Conservation (phyloP, 1,284 basidiomycete genomes). For the Moesziomyces sp. region DNA sequence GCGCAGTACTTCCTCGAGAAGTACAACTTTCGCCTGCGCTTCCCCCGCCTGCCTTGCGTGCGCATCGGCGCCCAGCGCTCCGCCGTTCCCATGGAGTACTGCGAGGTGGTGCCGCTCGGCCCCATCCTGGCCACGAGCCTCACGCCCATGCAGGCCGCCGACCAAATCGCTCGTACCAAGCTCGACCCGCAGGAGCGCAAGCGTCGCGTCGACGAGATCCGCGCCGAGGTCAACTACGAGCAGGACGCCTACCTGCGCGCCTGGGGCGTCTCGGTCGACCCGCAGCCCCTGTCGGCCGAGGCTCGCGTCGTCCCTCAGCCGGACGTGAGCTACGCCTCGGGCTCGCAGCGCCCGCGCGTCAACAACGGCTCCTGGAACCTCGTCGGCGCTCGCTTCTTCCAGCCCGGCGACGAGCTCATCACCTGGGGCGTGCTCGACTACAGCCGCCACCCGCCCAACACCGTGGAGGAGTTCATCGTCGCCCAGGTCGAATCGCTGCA, state of each 20-base stretch:
- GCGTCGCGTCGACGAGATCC: slow-evolving; percentile 39
- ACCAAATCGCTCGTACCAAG: slow-evolving; percentile 41
- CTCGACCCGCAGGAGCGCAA: slow-evolving; percentile 35
- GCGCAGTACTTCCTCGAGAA: slow-evolving; percentile 42
- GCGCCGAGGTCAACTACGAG: slow-evolving; percentile 48
- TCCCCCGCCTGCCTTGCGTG: slow-evolving; percentile 47
- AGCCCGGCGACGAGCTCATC: slow-evolving; percentile 22
- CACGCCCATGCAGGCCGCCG: slow-evolving; percentile 34
- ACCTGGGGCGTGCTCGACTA: slow-evolving; percentile 55
- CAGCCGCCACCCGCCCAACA: slow-evolving; percentile 6
- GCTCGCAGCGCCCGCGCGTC: slow-evolving; percentile 67
- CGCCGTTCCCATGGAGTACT: slow-evolving; percentile 51
- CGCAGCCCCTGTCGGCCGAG: slow-evolving; percentile 60
- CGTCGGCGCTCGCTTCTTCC: slow-evolving; percentile 32
- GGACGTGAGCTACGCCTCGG: slow-evolving; percentile 48
- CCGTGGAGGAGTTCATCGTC: slow-evolving; percentile 17
- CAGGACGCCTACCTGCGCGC: slow-evolving; percentile 33
- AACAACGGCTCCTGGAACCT: slow-evolving; percentile 59
- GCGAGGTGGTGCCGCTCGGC: slow-evolving; percentile 32
- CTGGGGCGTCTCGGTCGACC: slow-evolving; percentile 69
- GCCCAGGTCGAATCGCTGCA: slow-evolving; percentile 18
- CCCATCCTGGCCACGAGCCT: slow-evolving; percentile 46
- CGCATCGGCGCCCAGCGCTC: slow-evolving; percentile 28
- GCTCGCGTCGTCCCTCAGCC: slow-evolving; percentile 68
- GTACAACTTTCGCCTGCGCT: slow-evolving; percentile 45